Evolutionary conservation across 768 basidiomycete species (phyloP), one percentile per base, ranked within the genome.

Genomic region (Suillus weaverae): DNA sequence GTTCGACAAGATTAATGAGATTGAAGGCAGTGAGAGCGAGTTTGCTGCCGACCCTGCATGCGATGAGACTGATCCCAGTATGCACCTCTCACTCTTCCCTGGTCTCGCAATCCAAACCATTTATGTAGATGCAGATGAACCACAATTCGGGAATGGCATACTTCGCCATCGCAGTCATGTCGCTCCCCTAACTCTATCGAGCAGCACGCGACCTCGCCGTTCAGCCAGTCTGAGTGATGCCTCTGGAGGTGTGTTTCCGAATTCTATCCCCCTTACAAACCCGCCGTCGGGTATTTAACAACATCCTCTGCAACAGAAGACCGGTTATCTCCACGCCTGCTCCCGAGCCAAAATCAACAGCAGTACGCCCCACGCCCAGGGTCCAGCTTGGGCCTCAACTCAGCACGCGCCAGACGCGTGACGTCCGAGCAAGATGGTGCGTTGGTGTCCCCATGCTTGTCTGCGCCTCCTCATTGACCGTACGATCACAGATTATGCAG

Each of bases 221-320:
- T 92, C 90, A n/a, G 89, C 89, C 18, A 91, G 90, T 73, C 78
- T 92, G 59, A 92, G 89, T 70, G 89, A 92, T 71, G 85, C 87
- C 35, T 71, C 71, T 63, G 67, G 66, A 36, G 69, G 70, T 70
- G 66, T 48, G 67, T 79, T 76, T 62, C 56, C 26, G 30, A n/a
- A 50, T n/a, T 35, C 33, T 22, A 51, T 51, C 8, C 9, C 16
- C 38, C 16, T 26, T 16, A 56, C 22, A 57, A 18, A n/a, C 57
- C 22, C 7, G 57, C 67, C 67, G 63, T 61, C 72, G 72, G 48
- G 66, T 69, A n/a, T 74, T 76, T 53, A 76, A 70, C 61, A 68
- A 70, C 66, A 66, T 67, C 41, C 60, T 39, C 48, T 32, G 26
- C 64, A 57, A 67, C 71, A 61, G 74, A 73, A 51, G 73, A 77